Base-by-base conservation (phyloP, 2,329 filamentous ascomycete species). In the Gyromitra esculenta region DNA sequence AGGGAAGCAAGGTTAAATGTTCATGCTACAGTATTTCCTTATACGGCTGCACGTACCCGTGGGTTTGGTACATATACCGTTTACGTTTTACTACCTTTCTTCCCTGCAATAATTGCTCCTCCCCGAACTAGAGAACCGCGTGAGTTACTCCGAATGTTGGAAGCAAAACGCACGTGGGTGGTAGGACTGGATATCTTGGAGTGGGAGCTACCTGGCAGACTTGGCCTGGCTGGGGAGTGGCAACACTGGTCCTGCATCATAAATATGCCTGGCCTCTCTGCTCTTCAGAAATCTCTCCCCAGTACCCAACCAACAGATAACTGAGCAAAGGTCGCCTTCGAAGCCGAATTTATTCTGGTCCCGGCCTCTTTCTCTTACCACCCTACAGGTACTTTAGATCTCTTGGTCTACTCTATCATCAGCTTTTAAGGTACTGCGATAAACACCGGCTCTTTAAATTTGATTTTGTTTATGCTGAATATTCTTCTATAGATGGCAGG, bases 191-290 rank as follows among this genome's bases (percentile, higher is more conserved):
- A 35, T 52, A 52, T 31, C 35, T 41, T 1, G n/a, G 9, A 18
- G 60, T 56, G 39, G 52, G 39, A 41, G 52, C 5, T 18, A 57
- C 72, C 70, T 75, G 50, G 59, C 72, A 45, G 41, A 8, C 11
- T 56, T 57, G 31, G 31, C 25, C 18, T 15, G 13, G 6, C 45
- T 18, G 37, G 21, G 3, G 25, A 4, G 25, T 35, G 37, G 41
- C 21, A 39, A 35, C 41, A 18, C 56, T 39, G 21, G 45, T 50
- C 15, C 57, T 69, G 11, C 5, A 50, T 59, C 59, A 75, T 75
- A 75, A 75, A 75, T 75, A 75, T 65, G 50, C 43, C 59, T 39
- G 21, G 31, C 52, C n/a, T 71, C 64, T 65, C 69, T 35, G 37
- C 31, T 35, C 15, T 52, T 21, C 48, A 25, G 43, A 52, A 3